Evolutionary conservation across 1,284 basidiomycete genomes (phyloP).

Genomic region (Malassezia cuniculi): DNA sequence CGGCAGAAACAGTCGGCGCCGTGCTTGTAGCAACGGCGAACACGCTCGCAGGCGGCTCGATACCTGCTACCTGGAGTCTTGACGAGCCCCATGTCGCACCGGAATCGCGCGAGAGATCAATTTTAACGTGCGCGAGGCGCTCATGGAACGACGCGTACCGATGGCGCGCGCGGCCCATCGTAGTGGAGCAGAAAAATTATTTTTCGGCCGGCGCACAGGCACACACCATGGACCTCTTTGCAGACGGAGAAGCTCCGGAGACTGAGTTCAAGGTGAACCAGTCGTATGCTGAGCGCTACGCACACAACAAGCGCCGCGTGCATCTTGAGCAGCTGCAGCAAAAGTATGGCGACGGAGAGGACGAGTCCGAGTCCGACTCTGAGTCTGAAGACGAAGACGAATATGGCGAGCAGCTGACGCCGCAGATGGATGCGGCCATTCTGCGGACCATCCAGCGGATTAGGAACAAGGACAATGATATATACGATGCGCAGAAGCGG

Average conservation of each 20-base stretch:
- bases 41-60: slow-evolving; percentile 17
- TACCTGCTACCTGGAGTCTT: slow-evolving; percentile 18
- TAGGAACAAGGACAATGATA: slow-evolving; percentile 65
- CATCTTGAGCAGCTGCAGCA: slow-evolving; percentile 35
- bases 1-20: slow-evolving; percentile 8
- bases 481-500: slow-evolving; percentile 55
- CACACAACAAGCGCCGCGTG: slow-evolving; percentile 37
- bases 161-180: slow-evolving; percentile 19
- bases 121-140: slow-evolving; percentile 35
- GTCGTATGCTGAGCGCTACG: slow-evolving; percentile 35
- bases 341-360: slow-evolving; percentile 25
- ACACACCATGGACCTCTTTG: slow-evolving; percentile 5
- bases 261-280: slow-evolving; percentile 22
- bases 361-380: slow-evolving; percentile 21
- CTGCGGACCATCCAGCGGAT: slow-evolving; percentile 79
- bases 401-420: slow-evolving; percentile 86
- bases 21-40: slow-evolving; percentile 6
- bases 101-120: slow-evolving; percentile 22
- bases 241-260: not conserved
- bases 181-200: slow-evolving; percentile 5
- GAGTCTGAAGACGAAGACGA: slow-evolving; percentile 75
- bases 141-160: slow-evolving; percentile 44
- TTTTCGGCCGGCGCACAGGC: not conserved
- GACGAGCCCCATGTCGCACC: slow-evolving; percentile 14
- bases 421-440: slow-evolving; percentile 86